These are phyloP conservation scores for Backusella morwellensis DNA, from an alignment of 192 early-diverging fungal genomes.

Conservation along the genomic window DNA sequence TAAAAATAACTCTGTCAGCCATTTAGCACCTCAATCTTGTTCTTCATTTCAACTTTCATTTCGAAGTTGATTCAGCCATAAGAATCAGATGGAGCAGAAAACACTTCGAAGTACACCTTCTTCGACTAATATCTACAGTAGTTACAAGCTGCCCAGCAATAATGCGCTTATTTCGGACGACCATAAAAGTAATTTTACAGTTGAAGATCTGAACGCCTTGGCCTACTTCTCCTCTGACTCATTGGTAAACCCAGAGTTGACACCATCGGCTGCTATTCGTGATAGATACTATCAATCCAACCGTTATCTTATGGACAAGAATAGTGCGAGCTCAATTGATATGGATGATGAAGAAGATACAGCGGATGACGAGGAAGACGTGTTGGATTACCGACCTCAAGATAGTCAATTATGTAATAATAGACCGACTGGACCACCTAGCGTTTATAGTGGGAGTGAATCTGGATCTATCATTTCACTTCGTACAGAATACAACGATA, in stretches of 20 bases:
- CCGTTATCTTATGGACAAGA: slow-evolving; percentile 1
- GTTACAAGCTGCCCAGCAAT: neutral
- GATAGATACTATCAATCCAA: slow-evolving; percentile 18
- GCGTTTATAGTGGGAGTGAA: slow-evolving; percentile 17
- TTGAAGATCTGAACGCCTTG: neutral
- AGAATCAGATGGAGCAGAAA: neutral
- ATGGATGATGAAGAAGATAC: neutral
- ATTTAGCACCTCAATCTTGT: neutral
- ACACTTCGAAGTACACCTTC: neutral
- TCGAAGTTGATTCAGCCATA: neutral
- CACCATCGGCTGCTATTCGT: slow-evolving; percentile 15
- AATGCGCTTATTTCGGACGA: neutral
- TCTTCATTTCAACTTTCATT: neutral
- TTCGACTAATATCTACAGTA: slow-evolving; percentile 10
- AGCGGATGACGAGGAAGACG: slow-evolving; percentile 10
- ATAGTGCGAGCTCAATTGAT: neutral
- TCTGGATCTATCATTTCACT: slow-evolving; percentile 24
- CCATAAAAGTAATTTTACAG: neutral
- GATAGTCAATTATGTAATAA: neutral
- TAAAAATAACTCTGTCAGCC: neutral
- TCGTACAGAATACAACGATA: slow-evolving; percentile 27
- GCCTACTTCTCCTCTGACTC: neutral
- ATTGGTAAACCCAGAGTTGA: neutral
- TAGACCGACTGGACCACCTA: slow-evolving; percentile 8
- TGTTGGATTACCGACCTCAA: slow-evolving; percentile 24